Evolutionary conservation across 2,329 filamentous ascomycete genomes (phyloP).

Genomic region (Alternaria sp.): DNA sequence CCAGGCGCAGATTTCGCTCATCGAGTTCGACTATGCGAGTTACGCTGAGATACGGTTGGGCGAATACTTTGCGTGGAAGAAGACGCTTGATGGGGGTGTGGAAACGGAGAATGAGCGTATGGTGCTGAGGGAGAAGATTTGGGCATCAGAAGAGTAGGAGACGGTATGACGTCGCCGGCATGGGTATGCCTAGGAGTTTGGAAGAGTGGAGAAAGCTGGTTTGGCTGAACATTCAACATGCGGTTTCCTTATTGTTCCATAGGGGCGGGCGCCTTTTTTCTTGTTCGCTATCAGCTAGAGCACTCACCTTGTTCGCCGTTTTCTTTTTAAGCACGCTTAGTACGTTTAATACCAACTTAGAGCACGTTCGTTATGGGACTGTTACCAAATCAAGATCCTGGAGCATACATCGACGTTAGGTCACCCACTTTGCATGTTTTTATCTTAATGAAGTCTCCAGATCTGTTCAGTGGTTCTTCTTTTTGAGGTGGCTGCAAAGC

Average conservation of each 20-base stretch:
- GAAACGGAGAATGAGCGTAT: slow-evolving; percentile 59
- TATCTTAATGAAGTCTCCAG: too few species aligned
- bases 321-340: background rate
- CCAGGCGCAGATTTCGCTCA: slow-evolving; percentile 90
- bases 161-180: background rate
- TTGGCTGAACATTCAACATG: slow-evolving; percentile 13
- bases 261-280: background rate
- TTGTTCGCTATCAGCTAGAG: slow-evolving; percentile 3
- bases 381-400: background rate
- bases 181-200: background rate
- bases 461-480: too few species aligned
- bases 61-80: slow-evolving; percentile 94
- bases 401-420: background rate
- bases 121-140: slow-evolving; percentile 78
- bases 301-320: slow-evolving; percentile 2
- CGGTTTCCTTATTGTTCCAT: background rate
- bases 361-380: background rate
- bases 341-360: slow-evolving; percentile 8
- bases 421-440: background rate
- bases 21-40: slow-evolving; percentile 93
- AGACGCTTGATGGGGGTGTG: slow-evolving; percentile 71
- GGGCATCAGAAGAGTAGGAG: slow-evolving; percentile 65
- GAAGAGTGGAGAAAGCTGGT: background rate
- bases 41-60: slow-evolving; percentile 87
- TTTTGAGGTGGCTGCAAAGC: too few species aligned